Conservation (phyloP, 139 green algal species). For the Nannochloris sp. region DNA sequence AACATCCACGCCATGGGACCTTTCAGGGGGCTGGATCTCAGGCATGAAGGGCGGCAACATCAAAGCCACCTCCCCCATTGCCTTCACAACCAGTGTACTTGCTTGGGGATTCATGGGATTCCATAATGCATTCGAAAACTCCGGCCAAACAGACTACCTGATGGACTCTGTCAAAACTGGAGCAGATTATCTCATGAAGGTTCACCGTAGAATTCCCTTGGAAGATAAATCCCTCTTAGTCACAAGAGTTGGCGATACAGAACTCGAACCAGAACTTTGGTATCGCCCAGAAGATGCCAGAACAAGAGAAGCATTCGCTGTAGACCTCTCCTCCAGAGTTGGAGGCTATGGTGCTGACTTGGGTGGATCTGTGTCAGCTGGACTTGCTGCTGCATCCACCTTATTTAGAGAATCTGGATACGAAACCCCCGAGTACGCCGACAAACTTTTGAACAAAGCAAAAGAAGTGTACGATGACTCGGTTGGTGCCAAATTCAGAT, state of each 20-base stretch:
- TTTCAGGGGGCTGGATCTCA: conserved; percentile 39
- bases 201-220: conserved; percentile 19
- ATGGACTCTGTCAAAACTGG: conserved; percentile 50
- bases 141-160: conserved; percentile 6
- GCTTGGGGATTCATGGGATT: conserved; percentile 57
- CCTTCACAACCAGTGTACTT: conserved; percentile 62
- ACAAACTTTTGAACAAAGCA: conserved; percentile 33
- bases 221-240: conserved; percentile 16
- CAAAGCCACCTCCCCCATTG: conserved; percentile 61
- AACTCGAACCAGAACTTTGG: conserved; percentile 29
- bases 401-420: conserved; percentile 27
- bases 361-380: conserved; percentile 44
- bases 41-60: conserved; percentile 46
- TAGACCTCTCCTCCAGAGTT: conserved; percentile 13
- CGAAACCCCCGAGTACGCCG: conserved; percentile 32
- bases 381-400: conserved; percentile 51
- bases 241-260: conserved; percentile 25
- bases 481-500: conserved; percentile 6
- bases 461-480: conserved; percentile 34
- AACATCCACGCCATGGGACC: conserved; percentile 21
- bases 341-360: conserved; percentile 33
- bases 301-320: conserved; percentile 16
- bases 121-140: conserved; percentile 27
- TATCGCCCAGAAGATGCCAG: conserved; percentile 28
- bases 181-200: conserved; percentile 59